Percentiles rank a stretch among this genome's conserved stretches.
Conservation (phyloP, 176 grass and related monocot genomes). For the Carex myosuroides region DNA sequence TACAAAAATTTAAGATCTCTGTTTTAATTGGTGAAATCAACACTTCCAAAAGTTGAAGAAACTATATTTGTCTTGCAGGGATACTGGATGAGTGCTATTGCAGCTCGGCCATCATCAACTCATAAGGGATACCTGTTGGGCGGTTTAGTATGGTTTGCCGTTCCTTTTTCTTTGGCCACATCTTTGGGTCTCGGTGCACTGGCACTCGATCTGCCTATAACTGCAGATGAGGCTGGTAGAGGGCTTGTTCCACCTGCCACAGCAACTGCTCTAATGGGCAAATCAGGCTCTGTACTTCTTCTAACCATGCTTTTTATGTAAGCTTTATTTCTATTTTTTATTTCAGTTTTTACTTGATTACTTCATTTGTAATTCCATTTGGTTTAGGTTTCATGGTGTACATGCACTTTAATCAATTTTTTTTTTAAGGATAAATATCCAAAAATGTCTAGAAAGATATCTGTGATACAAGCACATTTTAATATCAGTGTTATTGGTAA, state of each 20-base stretch:
- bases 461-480: background rate
- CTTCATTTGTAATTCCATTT: background rate
- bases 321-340: background rate
- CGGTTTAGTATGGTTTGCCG: slow-evolving; percentile 68
- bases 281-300: slow-evolving; percentile 59
- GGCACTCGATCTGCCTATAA: slow-evolving; percentile 64
- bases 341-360: background rate
- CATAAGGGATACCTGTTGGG: slow-evolving; percentile 70
- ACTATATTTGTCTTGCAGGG: slow-evolving; percentile 23
- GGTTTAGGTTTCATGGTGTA: background rate
- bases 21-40: background rate
- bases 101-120: slow-evolving; percentile 60
- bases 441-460: background rate
- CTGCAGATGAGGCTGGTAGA: slow-evolving; percentile 40
- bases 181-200: slow-evolving; percentile 61
- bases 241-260: slow-evolving; percentile 67
- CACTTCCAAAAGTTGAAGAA: background rate
- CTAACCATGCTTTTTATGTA: slow-evolving; percentile 81
- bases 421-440: background rate
- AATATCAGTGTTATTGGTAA: background rate
- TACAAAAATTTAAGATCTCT: background rate
- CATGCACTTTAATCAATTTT: background rate
- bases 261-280: slow-evolving; percentile 59
- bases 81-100: slow-evolving; percentile 83
- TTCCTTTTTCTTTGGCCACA: slow-evolving; percentile 70